Base-by-base conservation (phyloP, 2,329 filamentous ascomycete species). In the Xylariales sp. region DNA sequence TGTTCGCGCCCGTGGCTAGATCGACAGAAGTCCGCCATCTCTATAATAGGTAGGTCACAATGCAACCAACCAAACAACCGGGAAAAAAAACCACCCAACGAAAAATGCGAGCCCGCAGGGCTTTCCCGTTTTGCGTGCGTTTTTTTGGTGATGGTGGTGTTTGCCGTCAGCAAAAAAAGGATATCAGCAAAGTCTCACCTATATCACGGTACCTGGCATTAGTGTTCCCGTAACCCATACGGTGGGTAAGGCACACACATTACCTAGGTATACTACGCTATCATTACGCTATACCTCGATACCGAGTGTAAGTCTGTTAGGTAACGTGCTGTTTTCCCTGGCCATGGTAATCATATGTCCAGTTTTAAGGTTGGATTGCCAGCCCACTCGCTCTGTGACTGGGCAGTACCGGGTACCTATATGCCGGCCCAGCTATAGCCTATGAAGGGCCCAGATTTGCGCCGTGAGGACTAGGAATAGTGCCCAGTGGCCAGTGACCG, bases 171-270 rank as follows among this genome's bases (percentile, higher is more conserved):
- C 23, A 23, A 23, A 23, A 23, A 23, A 23, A 52, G 36, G 8
- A 10, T 39, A 39, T 52, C 28, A 39, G 50, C 32, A 54, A 23
- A 54, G 50, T 54, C 50, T 54, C 50, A 54, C 50, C 30, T 54
- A 52, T 46, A 52, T n/a, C 7, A 45, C 45, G 61, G 62, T 55
- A 55, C 56, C 62, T 50, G 48, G 62, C 62, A 65, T 65, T 54
- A 49, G 62, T 30, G 41, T 43, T n/a, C 14, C 52, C 32, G 32
- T 36, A 39, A 46, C 54, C 28, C 28, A 30, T 30, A 34, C 28
- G 14, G 49, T 36, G 41, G 30, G 46, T 28, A 16, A 34, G 23
- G 30, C 30, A 45, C 53, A 43, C 7, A 43, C 36, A 45, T 12
- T 32, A 56, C 55, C 8, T 18, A 39, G 5, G n/a, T n/a, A 5